A percentile compares a stretch with the other conserved stretches of the same genome.
phyloP scores from a whole-genome alignment of 1,284 basidiomycete genomes.

The Cutaneotrichosporon mucoides region DNA sequence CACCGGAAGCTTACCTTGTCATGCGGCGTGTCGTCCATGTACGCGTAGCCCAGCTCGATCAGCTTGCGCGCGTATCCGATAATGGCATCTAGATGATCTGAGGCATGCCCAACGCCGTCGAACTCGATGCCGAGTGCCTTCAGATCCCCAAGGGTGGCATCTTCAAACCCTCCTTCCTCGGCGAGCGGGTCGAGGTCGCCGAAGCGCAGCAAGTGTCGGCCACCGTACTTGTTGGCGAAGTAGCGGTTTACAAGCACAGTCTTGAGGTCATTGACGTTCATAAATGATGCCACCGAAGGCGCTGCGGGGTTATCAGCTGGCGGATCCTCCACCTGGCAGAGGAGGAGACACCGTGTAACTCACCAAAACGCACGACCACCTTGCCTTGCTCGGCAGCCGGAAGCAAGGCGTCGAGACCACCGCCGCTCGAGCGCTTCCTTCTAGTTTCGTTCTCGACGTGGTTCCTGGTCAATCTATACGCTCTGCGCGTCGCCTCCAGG shows the following conservation, averaged over 20 bases:
- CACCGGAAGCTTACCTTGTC: neutral
- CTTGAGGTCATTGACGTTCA: conserved; percentile 1
- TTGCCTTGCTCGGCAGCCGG: neutral
- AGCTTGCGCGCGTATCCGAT: neutral
- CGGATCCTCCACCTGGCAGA: neutral
- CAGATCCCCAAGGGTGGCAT: neutral
- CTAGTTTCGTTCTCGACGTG: neutral
- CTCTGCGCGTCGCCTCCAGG: neutral
- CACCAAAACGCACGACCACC: conserved; percentile 2
- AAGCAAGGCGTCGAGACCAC: neutral
- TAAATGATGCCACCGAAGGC: neutral
- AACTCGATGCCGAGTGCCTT: neutral
- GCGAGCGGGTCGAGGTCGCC: neutral
- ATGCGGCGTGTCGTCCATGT: neutral
- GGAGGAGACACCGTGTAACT: neutral
- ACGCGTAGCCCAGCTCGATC: neutral
- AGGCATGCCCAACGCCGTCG: neutral
- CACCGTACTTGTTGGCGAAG: conserved; percentile 6
- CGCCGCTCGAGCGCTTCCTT: neutral
- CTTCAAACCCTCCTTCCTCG: neutral
- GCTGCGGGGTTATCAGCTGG: neutral
- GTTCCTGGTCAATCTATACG: neutral
- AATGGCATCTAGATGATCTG: neutral
- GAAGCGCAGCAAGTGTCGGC: conserved; percentile 1
- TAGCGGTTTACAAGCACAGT: neutral